phyloP scores from a whole-genome alignment of 2,329 filamentous ascomycete species.

The Didymella lethalis region DNA sequence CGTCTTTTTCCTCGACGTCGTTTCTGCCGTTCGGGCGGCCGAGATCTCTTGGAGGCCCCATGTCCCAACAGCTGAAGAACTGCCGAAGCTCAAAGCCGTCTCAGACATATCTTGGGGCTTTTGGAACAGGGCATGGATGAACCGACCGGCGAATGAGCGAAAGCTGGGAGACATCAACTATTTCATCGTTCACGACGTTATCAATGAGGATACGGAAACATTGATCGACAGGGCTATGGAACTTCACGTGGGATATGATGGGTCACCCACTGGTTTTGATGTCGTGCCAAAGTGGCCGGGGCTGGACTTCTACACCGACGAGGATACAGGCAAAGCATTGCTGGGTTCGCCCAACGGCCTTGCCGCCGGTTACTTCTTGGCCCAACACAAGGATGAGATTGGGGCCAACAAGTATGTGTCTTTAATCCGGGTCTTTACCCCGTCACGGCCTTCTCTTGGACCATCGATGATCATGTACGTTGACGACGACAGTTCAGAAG shows the following conservation, averaged over 20 bases:
- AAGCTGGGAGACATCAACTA: slow-evolving; percentile 1
- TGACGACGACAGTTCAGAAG: background rate
- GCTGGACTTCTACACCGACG: background rate
- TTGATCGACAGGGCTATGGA: background rate
- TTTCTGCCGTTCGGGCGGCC: background rate
- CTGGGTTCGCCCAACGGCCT: slow-evolving; percentile 18
- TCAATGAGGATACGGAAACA: background rate
- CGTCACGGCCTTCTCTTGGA: background rate
- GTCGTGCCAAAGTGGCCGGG: slow-evolving; percentile 5
- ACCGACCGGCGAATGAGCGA: background rate
- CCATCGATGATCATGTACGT: slow-evolving; percentile 6
- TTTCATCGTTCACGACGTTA: background rate
- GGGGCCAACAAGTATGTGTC: slow-evolving; percentile 14
- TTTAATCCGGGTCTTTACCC: slow-evolving; percentile 8
- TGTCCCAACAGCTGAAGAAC: background rate
- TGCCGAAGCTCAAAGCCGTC: background rate
- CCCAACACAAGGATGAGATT: slow-evolving; percentile 20
- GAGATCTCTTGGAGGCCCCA: background rate
- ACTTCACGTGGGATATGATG: background rate
- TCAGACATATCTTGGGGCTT: slow-evolving; percentile 5
- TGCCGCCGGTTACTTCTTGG: slow-evolving; percentile 11
- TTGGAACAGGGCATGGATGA: background rate
- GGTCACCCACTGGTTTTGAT: background rate
- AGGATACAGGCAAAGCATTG: slow-evolving; percentile 16
- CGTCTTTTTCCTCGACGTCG: slow-evolving; percentile 2